Evolutionary conservation across 441 rosid species (phyloP).

Genomic region (Brassica hybrid): DNA sequence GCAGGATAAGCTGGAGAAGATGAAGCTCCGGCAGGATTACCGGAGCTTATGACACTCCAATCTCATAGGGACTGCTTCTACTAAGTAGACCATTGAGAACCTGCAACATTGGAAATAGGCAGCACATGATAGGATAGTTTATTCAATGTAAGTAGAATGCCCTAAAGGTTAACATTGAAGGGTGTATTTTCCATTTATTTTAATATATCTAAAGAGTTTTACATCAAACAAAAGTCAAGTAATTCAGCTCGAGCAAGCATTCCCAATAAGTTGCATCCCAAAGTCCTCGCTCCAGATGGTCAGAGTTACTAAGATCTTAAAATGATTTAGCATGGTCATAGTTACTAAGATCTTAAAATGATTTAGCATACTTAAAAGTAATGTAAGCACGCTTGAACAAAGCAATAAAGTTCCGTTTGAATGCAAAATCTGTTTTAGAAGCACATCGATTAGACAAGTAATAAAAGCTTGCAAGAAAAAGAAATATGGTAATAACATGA

Average conservation of each 20-base stretch:
- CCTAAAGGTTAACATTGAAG: no score
- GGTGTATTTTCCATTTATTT: not conserved
- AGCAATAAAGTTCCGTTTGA: conserved; percentile 17
- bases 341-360: no score
- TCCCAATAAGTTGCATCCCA: conserved; percentile 33
- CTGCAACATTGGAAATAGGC: no score
- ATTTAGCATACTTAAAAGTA: conserved; percentile 13
- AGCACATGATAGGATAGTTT: no score
- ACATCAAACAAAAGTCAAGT: conserved; percentile 13
- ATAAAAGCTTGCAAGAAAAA: conserved; percentile 12
- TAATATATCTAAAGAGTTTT: conserved; percentile 26
- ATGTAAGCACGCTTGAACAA: conserved; percentile 32
- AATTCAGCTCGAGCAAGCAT: conserved; percentile 25
- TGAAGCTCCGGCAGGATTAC: no score
- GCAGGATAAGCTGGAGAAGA: no score
- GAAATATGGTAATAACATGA: no score
- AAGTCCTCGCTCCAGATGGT: conserved; percentile 26
- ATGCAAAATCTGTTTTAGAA: conserved; percentile 16
- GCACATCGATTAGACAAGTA: conserved; percentile 1
- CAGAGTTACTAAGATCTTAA: conserved; percentile 26
- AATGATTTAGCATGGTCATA: conserved; percentile 29
- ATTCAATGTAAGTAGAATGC: no score
- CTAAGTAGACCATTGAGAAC: no score
- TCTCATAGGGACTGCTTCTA: no score
- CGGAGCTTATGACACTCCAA: no score